Percentiles rank a stretch among this genome's conserved stretches.
phyloP scores from a whole-genome alignment of 768 basidiomycete species.

The Pulveroboletus ravenelii region DNA sequence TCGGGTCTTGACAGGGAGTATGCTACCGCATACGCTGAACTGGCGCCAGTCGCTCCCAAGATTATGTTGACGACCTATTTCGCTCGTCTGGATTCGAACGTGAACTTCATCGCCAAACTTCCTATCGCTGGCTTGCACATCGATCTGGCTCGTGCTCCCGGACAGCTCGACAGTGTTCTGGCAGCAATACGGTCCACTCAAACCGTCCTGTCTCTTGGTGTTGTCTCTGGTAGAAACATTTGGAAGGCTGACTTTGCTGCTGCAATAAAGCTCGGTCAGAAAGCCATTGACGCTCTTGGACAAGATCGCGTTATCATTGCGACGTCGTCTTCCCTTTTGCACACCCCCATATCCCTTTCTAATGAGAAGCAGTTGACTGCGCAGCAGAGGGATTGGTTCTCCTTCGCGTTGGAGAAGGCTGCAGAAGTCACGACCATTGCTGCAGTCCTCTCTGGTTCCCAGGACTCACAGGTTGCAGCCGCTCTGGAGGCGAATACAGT shows the following conservation, averaged over 20 bases:
- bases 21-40: constrained; percentile 72
- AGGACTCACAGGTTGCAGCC: constrained; percentile 61
- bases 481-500: constrained; percentile 84
- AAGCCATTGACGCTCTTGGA: constrained; percentile 80
- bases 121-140: constrained; percentile 93
- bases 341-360: constrained; percentile 94
- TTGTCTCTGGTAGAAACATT: constrained; percentile 98
- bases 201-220: constrained; percentile 84
- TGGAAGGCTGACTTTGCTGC: constrained; percentile 95
- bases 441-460: constrained; percentile 77
- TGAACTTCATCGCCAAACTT: constrained; percentile 85
- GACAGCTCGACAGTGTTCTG: constrained; percentile 79
- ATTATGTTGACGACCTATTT: constrained; percentile 97
- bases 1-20: constrained; percentile 75
- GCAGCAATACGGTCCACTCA: constrained; percentile 78
- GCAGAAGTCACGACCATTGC: constrained; percentile 86
- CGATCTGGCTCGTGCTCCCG: constrained; percentile 91
- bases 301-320: constrained; percentile 86
- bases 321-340: constrained; percentile 96
- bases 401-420: constrained; percentile 96
- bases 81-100: constrained; percentile 89
- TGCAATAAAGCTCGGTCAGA: constrained; percentile 77
- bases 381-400: constrained; percentile 96
- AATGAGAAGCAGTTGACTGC: constrained; percentile 86
- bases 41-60: constrained; percentile 79